Evolutionary conservation across 306 rosid genomes (phyloP), one percentile per base, ranked within the genome.

Genomic region (Spatholobus suberectus): DNA sequence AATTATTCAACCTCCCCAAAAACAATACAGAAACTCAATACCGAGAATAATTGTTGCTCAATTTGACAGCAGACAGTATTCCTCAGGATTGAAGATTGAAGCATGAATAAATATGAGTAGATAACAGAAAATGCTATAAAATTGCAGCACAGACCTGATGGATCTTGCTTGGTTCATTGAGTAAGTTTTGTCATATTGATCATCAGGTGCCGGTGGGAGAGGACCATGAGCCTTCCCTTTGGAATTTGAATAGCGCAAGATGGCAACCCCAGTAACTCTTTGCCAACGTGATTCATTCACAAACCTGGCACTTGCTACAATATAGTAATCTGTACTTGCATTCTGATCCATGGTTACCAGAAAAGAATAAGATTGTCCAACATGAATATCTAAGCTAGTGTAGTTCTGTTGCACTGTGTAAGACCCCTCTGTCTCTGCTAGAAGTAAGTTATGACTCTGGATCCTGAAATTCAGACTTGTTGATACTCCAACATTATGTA

Each of bases 131-230:
- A 69, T 17, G 73, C 41, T 41, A 65, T 55, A 54, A 51, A 78
- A 75, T 29, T 66, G 44, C 0, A 76, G 49, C 27, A 51, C 47
- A 83, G 26, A 95, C 99, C 99, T 93, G 90, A 95, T 92, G 67
- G 98, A 92, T 90, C 98, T 87, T 44, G 99, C 99, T 84, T 95
- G 99, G 93, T 95, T 95, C 99, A 95, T 95, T 32, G 99, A 95
- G 90, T 73, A 93, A n/a, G 98, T 93, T 86, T 93, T 93, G 82
- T 95, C 99, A 82, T 55, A 95, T 75, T 92, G 90, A 75, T 95
- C 99, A 46, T 90, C 90, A 15, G 99, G 99, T 34, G 86, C 73
- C 0, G 86, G 81, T 8, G 99, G 98, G 11, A 95, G 92, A 83
- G 98, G 98, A 20, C 99, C 99, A 0, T 38, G 54, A n/a, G 98